Percentiles rank a stretch among this genome's conserved stretches.
phyloP scores from a whole-genome alignment of 2,329 filamentous ascomycete genomes.

The Chrysosporium keratinophilum region DNA sequence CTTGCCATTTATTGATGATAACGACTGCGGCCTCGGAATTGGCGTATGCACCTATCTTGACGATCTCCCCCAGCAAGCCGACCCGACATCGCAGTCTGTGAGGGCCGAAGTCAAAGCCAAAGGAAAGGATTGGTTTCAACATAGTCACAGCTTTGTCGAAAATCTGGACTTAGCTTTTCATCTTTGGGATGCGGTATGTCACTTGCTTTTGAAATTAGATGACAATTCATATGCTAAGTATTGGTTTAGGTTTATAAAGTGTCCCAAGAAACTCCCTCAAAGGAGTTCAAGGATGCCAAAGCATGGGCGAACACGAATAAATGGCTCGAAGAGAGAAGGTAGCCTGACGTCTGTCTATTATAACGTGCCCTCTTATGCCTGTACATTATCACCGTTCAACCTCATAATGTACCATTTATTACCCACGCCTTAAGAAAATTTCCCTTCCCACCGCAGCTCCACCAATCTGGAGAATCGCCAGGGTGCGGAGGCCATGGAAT shows the following conservation, averaged over 20 bases:
- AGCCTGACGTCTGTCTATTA: neutral
- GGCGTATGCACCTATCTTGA: constrained; percentile 41
- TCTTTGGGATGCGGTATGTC: constrained; percentile 55
- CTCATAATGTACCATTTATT: constrained; percentile 4
- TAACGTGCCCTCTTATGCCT: neutral
- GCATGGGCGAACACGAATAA: constrained; percentile 50
- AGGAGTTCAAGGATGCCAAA: constrained; percentile 41
- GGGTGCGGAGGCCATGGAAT: too few species aligned
- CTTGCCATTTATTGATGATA: constrained; percentile 37
- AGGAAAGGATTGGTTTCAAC: constrained; percentile 51
- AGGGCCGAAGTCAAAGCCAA: constrained; percentile 43
- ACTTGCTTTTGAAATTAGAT: neutral
- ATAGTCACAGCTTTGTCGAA: constrained; percentile 47
- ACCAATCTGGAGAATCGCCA: too few species aligned
- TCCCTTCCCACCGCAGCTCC: neutral
- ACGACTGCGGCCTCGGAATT: constrained; percentile 39
- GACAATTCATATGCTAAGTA: constrained; percentile 11
- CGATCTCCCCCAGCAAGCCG: constrained; percentile 46
- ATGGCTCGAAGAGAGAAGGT: constrained; percentile 43
- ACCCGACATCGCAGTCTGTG: constrained; percentile 43
- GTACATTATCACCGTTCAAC: neutral
- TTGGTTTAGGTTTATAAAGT: constrained; percentile 45
- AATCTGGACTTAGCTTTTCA: constrained; percentile 52
- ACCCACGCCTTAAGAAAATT: neutral
- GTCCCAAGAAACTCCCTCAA: constrained; percentile 45